phyloP scores from a whole-genome alignment of 495 filamentous ascomycete species.

The Podospora pseudocomata region DNA sequence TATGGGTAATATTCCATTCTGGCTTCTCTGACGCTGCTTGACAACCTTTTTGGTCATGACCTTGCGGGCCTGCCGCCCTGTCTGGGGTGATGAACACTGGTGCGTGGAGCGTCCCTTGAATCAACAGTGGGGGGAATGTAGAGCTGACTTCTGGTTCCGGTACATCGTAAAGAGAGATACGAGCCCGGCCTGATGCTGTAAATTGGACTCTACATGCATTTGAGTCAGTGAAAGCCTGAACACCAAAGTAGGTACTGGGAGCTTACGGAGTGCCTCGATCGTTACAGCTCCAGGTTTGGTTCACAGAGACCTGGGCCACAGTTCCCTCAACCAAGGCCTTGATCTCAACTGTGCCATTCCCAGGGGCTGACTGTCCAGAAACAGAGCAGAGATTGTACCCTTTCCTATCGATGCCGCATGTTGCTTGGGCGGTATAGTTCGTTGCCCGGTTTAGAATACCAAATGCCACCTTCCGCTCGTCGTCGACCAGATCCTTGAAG shows the following conservation, averaged over 20 bases:
- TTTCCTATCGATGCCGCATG: slow-evolving; percentile 11
- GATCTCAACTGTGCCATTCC: neutral
- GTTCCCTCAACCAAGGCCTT: slow-evolving; percentile 5
- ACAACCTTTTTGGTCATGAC: slow-evolving; percentile 20
- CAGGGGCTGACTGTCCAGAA: neutral
- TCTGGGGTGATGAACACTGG: slow-evolving; percentile 25
- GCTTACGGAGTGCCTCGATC: slow-evolving; percentile 14
- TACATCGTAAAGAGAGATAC: neutral
- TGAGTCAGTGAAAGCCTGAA: neutral
- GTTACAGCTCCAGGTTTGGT: slow-evolving; percentile 24
- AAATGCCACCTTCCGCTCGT: slow-evolving; percentile 19
- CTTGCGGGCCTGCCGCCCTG: slow-evolving; percentile 20
- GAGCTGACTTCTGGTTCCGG: neutral
- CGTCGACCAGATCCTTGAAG: slow-evolving; percentile 9
- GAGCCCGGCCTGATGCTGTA: slow-evolving; percentile 13
- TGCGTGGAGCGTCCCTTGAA: slow-evolving; percentile 19
- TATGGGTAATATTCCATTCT: slow-evolving; percentile 19
- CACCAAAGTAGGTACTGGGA: neutral
- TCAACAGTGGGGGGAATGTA: slow-evolving; percentile 17
- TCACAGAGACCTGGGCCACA: slow-evolving; percentile 6
- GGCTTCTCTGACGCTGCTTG: slow-evolving; percentile 14
- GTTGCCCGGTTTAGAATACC: slow-evolving; percentile 32
- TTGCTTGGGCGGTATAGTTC: slow-evolving; percentile 22
- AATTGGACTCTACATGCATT: slow-evolving; percentile 15
- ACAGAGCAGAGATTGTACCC: slow-evolving; percentile 13